Evolutionary conservation across 148 eudicot species (phyloP), one percentile per base, ranked within the genome.

Genomic region (Camellia granthamiana): DNA sequence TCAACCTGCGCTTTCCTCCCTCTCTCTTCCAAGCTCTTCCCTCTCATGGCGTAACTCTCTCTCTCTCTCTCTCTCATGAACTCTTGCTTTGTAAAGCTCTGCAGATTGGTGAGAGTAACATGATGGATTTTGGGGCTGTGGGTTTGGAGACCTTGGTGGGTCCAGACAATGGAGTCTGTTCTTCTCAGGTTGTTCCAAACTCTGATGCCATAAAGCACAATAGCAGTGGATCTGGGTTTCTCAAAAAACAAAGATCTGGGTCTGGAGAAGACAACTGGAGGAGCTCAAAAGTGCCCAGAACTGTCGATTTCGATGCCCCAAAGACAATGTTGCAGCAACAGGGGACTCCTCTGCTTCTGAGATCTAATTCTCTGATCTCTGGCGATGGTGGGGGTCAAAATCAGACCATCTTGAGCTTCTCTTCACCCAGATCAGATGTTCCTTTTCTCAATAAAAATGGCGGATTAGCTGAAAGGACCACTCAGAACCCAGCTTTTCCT

Each of bases 181-280:
- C 73, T 69, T 47, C 54, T 69, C 73, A 69, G 42, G 49, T 49
- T 4, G 68, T 44, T 69, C 61, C 69, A 13, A 51, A 80, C 70
- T 52, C 66, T 64, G 79, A 78, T 19, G 30, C 67, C 69, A 41
- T 6, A 60, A 83, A 65, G 67, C 83, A 60, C 75, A 82, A 76
- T 65, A 81, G 49, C 3, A 54, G 82, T 78, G 89, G 91, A 89
- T 89, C 92, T 87, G 87, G 77, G 77, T 75, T 74, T 52, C 83
- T 88, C 77, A 90, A 90, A 74, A 86, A 84, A 79, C 78, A 82
- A 69, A 85, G 92, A 92, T 90, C 92, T 88, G 91, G 79, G 82
- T 87, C 86, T 47, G 80, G 56, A 3, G 83, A 84, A 71, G 85
- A 86, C 13, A 75, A 16, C 11, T 80, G 76, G 78, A 77, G 85